Evolutionary conservation across 768 basidiomycete species (phyloP).

Genomic region (Hysterangium stoloniferum): DNA sequence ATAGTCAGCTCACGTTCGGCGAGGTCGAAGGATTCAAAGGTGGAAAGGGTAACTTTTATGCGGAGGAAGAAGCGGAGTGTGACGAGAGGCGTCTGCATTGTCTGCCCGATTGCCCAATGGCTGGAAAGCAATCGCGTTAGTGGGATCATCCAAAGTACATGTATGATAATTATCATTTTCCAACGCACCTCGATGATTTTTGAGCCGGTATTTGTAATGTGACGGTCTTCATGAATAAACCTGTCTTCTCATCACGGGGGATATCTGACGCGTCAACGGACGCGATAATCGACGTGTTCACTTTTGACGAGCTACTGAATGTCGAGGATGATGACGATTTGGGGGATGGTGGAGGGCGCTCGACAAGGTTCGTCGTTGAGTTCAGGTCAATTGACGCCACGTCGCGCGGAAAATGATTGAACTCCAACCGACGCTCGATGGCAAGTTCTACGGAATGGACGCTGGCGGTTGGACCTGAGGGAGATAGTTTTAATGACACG

Average conservation of each 20-base stretch:
- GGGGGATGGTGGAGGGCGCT: slow-evolving; percentile 17
- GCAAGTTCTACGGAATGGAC: slow-evolving; percentile 58
- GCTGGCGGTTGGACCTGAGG: slow-evolving; percentile 45
- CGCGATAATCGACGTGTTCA: slow-evolving; percentile 11
- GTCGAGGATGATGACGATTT: too few species aligned
- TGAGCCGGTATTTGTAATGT: slow-evolving; percentile 66
- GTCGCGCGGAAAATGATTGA: slow-evolving; percentile 32
- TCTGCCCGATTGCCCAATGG: slow-evolving; percentile 77
- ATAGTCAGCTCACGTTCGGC: slow-evolving; percentile 58
- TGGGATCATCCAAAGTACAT: background rate
- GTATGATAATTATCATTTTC: slow-evolving; percentile 5
- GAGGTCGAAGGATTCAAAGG: slow-evolving; percentile 53
- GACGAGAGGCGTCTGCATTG: slow-evolving; percentile 55
- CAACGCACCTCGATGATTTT: slow-evolving; percentile 33
- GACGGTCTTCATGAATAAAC: slow-evolving; percentile 55
- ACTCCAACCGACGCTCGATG: slow-evolving; percentile 64
- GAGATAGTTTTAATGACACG: slow-evolving; percentile 54
- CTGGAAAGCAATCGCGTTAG: slow-evolving; percentile 27
- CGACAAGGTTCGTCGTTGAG: slow-evolving; percentile 8
- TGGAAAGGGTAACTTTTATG: slow-evolving; percentile 43
- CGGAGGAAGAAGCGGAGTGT: slow-evolving; percentile 64
- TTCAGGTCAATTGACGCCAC: background rate
- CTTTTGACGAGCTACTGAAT: background rate
- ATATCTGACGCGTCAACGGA: slow-evolving; percentile 52
- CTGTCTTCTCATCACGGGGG: slow-evolving; percentile 39